Evolutionary conservation across 2,329 filamentous ascomycete genomes (phyloP), one percentile per base, ranked within the genome.

Genomic region (Periconia macrospinosa): DNA sequence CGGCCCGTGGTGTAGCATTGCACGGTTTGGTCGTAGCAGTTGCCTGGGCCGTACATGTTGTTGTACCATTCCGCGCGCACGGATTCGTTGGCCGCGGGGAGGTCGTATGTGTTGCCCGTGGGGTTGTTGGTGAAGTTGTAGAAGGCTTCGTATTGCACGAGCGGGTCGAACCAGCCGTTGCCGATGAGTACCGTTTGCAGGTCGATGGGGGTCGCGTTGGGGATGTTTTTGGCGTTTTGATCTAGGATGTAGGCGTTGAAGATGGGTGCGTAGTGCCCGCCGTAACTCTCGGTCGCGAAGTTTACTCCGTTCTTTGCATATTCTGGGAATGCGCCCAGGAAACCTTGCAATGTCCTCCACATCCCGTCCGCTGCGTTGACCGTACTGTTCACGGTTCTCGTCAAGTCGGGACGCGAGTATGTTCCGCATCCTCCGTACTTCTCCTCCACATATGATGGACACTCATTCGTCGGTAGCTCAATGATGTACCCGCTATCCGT

Each of bases 271-370:
- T 37, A 37, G 11, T 37, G 33, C 3, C 33, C 83, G 1, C 83
- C 83, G 53, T 84, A 84, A 40, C 76, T 80, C 65, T 85, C 83
- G 0, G 81, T 83, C 0, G 82, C 74, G 58, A 85, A 83, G 61
- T 80, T 78, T 61, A 85, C 81, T 0, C 78, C 79, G 42, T 78
- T 73, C 18, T 78, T 71, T 0, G 71, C 65, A 56, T 76, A 76
- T 33, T 75, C 56, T 1, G 73, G 83, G 63, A 86, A 86, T 0
- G 79, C 83, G 2, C 83, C 83, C 79, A 85, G 83, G 68, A 87
- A 86, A 1, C 83, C 83, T 62, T 86, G 84, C 23, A 86, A 64
- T 0, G 81, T 83, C 67, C 81, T 83, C 81, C 82, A 86, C 73
- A 86, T 83, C 50, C 81, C 81, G 1, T 82, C 82, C 3, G 83